Percentiles rank a stretch among this genome's conserved stretches.
phyloP scores from a whole-genome alignment of 2,329 filamentous ascomycete genomes.

The Macrophomina phaseolina region DNA sequence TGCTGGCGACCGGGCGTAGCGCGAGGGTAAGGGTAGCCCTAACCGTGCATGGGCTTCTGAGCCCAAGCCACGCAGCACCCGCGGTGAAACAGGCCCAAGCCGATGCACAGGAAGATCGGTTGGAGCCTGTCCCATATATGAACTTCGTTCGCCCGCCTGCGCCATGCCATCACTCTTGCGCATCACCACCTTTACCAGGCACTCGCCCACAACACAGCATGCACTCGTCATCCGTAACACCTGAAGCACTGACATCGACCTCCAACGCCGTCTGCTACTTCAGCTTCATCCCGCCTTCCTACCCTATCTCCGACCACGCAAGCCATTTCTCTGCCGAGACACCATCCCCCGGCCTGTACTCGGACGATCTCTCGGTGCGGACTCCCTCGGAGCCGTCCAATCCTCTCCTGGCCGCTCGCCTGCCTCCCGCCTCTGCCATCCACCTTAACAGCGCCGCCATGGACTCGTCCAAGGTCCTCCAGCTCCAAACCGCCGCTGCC shows the following conservation, averaged over 20 bases:
- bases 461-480: slow-evolving; percentile 45
- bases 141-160: slow-evolving; percentile 5
- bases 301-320: slow-evolving; percentile 19
- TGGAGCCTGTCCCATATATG: slow-evolving; percentile 8
- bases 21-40: background rate
- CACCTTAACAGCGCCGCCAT: slow-evolving; percentile 28
- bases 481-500: slow-evolving; percentile 46
- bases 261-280: slow-evolving; percentile 40
- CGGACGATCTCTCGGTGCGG: slow-evolving; percentile 33
- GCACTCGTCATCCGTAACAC: slow-evolving; percentile 26
- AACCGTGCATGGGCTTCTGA: background rate
- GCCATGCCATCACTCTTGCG: background rate
- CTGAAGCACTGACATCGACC: background rate
- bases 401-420: slow-evolving; percentile 43
- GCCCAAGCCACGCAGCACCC: background rate
- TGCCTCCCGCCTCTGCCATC: slow-evolving; percentile 14
- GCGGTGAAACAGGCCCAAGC: slow-evolving; percentile 11
- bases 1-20: too few relatives aligned
- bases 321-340: slow-evolving; percentile 43
- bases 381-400: slow-evolving; percentile 40
- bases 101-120: slow-evolving; percentile 3
- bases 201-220: slow-evolving; percentile 4
- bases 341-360: slow-evolving; percentile 32
- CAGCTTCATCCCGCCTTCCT: slow-evolving; percentile 35
- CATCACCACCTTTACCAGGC: background rate